phyloP scores from a whole-genome alignment of 2,329 filamentous ascomycete genomes.

The Akanthomyces dipterigenus region DNA sequence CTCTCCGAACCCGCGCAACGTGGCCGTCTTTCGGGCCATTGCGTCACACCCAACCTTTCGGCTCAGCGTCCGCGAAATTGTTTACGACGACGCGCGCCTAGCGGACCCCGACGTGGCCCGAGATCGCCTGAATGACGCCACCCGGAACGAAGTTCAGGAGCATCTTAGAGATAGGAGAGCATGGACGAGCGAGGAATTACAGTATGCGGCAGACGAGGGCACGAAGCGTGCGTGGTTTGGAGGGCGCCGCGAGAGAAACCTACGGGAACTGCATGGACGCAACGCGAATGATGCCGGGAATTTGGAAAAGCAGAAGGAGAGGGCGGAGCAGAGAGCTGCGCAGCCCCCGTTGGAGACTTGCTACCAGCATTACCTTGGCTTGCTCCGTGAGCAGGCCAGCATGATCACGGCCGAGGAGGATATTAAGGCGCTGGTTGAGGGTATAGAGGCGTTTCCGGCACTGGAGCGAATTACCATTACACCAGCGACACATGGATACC shows the following conservation, averaged over 20 bases:
- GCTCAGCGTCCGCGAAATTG: constrained; percentile 27
- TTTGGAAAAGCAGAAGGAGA: not conserved
- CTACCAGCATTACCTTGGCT: not conserved
- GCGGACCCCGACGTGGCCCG: not conserved
- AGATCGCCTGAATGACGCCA: not conserved
- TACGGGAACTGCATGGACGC: not conserved
- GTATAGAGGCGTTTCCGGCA: constrained; percentile 26
- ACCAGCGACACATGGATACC: constrained; percentile 30
- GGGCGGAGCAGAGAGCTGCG: not conserved
- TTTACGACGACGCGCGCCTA: constrained; percentile 30
- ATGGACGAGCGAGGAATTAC: not conserved
- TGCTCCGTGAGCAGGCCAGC: not conserved
- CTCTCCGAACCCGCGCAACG: constrained; percentile 31
- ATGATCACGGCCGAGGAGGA: constrained; percentile 16
- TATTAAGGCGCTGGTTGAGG: constrained; percentile 25
- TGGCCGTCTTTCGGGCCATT: constrained; percentile 29
- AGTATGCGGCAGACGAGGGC: not conserved
- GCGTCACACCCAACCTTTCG: constrained; percentile 29
- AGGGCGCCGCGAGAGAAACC: not conserved
- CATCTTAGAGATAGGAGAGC: no score
- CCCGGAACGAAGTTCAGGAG: not conserved
- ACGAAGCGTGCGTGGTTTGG: not conserved
- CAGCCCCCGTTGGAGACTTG: not conserved
- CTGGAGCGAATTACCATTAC: constrained; percentile 32
- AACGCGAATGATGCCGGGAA: not conserved